Conservation (phyloP, 108 stramenopile species). For the Schizochytrium sp. region DNA sequence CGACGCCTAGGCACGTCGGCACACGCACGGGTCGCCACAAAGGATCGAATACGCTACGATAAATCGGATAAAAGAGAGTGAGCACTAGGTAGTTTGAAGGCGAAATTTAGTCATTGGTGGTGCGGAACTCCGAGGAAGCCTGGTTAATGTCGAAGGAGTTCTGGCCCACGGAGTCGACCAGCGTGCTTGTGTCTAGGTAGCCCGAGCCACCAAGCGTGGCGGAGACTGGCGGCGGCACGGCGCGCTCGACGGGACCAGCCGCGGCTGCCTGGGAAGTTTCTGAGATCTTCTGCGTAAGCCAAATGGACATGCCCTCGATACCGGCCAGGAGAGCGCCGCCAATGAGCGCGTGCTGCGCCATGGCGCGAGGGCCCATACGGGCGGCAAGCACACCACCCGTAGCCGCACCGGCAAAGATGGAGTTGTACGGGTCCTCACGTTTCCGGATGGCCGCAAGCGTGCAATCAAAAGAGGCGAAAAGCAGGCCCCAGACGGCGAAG, state of each 20-base stretch:
- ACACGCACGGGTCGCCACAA: too few species aligned
- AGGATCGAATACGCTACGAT: too few species aligned
- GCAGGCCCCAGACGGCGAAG: slow-evolving; percentile 76
- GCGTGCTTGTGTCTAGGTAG: not conserved
- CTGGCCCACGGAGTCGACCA: not conserved
- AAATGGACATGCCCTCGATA: slow-evolving; percentile 92
- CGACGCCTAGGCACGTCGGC: too few species aligned
- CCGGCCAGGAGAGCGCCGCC: slow-evolving; percentile 87
- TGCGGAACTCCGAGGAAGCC: not conserved
- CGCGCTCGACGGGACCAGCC: not conserved
- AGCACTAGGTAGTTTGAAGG: too few species aligned
- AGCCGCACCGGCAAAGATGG: slow-evolving; percentile 63
- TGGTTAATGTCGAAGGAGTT: not conserved
- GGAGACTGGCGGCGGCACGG: not conserved
- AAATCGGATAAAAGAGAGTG: too few species aligned
- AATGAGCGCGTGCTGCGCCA: slow-evolving; percentile 78
- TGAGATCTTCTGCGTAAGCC: slow-evolving; percentile 33
- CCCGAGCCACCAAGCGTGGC: slow-evolving; percentile 1
- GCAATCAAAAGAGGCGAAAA: slow-evolving; percentile 95
- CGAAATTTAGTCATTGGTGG: not conserved
- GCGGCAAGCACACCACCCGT: slow-evolving; percentile 24
- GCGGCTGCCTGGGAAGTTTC: not conserved
- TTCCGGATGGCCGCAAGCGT: slow-evolving; percentile 75
- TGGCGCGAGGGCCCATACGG: slow-evolving; percentile 82
- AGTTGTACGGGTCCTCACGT: slow-evolving; percentile 98